phyloP scores from a whole-genome alignment of 768 basidiomycete genomes.

The Gyrodon lividus region DNA sequence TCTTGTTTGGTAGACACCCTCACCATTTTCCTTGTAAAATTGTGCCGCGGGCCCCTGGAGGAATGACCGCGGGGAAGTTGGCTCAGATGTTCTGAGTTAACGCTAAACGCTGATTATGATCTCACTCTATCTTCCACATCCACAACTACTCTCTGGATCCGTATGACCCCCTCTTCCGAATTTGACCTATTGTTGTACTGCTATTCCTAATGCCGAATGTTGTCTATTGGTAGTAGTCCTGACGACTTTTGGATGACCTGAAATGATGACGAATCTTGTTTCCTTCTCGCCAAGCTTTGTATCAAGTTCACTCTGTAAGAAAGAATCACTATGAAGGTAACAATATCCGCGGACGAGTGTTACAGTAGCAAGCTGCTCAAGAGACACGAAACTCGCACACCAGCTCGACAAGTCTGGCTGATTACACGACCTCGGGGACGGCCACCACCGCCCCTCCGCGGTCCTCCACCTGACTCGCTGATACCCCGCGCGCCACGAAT shows the following conservation, averaged over 20 bases:
- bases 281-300: too few species aligned
- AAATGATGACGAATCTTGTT: background rate
- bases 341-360: background rate
- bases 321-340: background rate
- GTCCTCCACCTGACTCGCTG: background rate
- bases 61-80: conserved; percentile 17
- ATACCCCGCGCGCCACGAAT: background rate
- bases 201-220: background rate
- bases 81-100: conserved; percentile 17
- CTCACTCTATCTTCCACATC: too few species aligned
- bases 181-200: background rate
- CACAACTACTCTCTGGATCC: background rate
- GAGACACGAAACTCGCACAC: background rate
- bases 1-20: conserved; percentile 18
- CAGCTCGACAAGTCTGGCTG: too few species aligned
- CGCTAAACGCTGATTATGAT: background rate
- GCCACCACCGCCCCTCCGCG: background rate
- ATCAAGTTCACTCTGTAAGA: background rate
- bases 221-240: background rate
- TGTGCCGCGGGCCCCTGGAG: conserved; percentile 20
- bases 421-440: background rate
- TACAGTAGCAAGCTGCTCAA: background rate
- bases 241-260: background rate
- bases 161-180: background rate
- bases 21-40: conserved; percentile 24